phyloP scores from a whole-genome alignment of 106 monocot genomes.

The Posidonia australis region DNA sequence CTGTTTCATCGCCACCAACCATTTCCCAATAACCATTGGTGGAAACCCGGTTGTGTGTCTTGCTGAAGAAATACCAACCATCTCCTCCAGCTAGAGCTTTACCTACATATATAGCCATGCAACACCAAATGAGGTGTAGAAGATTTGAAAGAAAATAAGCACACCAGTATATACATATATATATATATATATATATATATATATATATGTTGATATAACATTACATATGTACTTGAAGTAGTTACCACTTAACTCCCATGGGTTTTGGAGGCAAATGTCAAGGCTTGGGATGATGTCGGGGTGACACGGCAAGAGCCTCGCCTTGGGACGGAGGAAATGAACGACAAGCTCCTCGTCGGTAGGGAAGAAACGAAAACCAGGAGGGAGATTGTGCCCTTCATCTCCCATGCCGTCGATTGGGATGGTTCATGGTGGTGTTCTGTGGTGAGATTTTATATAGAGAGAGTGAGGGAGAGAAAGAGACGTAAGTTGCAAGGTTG shows the following conservation, averaged over 20 bases:
- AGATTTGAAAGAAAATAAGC: too few relatives aligned
- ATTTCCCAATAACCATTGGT: slow-evolving; percentile 53
- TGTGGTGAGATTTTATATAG: not conserved
- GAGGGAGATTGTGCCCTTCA: slow-evolving; percentile 41
- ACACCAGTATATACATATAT: slow-evolving; percentile 4
- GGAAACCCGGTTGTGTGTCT: slow-evolving; percentile 21
- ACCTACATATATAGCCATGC: too few relatives aligned
- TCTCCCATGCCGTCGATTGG: slow-evolving; percentile 18
- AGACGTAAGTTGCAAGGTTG: slow-evolving; percentile 2
- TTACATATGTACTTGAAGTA: too few relatives aligned
- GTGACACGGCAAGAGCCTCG: slow-evolving; percentile 36
- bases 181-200: not conserved
- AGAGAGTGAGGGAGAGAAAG: not conserved
- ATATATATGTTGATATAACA: too few relatives aligned
- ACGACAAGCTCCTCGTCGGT: slow-evolving; percentile 83
- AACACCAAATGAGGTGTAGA: too few relatives aligned
- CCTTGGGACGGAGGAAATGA: slow-evolving; percentile 70
- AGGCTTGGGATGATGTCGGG: slow-evolving; percentile 78
- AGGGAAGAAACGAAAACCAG: slow-evolving; percentile 85
- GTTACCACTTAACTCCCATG: slow-evolving; percentile 81
- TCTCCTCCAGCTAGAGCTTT: slow-evolving; percentile 65
- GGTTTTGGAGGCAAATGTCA: slow-evolving; percentile 40
- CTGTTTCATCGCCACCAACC: slow-evolving; percentile 24
- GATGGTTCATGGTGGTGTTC: not conserved
- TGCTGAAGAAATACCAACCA: slow-evolving; percentile 70